A percentile compares a stretch with the other conserved stretches of the same genome.
phyloP scores from a whole-genome alignment of 2,329 filamentous ascomycete genomes.

The Pestalotiopsis sp. region DNA sequence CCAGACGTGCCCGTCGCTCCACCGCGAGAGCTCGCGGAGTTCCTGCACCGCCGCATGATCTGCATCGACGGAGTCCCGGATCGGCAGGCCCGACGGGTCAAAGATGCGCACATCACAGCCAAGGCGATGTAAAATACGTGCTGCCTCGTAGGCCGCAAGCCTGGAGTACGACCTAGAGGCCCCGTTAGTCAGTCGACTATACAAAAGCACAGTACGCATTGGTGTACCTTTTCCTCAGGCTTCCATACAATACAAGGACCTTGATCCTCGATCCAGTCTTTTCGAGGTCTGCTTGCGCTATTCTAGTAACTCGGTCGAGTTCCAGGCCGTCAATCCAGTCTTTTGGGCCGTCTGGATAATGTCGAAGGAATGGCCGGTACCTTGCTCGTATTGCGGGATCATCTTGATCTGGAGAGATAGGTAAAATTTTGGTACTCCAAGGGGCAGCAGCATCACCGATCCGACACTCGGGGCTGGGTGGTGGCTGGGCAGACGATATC shows the following conservation, averaged over 20 bases:
- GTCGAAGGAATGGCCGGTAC: slow-evolving; percentile 61
- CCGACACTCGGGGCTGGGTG: not conserved
- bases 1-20: slow-evolving; percentile 71
- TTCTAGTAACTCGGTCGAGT: slow-evolving; percentile 50
- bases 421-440: not conserved
- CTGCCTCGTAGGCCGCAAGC: slow-evolving; percentile 61
- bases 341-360: slow-evolving; percentile 32
- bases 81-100: slow-evolving; percentile 58
- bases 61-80: slow-evolving; percentile 65
- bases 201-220: not conserved
- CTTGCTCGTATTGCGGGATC: not conserved
- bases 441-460: not conserved
- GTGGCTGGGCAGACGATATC: not conserved
- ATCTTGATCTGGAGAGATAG: not conserved
- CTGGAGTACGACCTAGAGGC: slow-evolving; percentile 59
- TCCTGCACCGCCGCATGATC: slow-evolving; percentile 64
- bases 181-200: not conserved
- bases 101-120: slow-evolving; percentile 69
- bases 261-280: slow-evolving; percentile 42
- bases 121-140: slow-evolving; percentile 62
- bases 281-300: slow-evolving; percentile 51
- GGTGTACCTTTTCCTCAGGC: slow-evolving; percentile 46
- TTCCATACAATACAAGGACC: slow-evolving; percentile 64
- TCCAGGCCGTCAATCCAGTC: slow-evolving; percentile 64
- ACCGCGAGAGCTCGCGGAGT: slow-evolving; percentile 59